Evolutionary conservation across 257 asterid species (phyloP).

Genomic region (Solanum peruvianum): DNA sequence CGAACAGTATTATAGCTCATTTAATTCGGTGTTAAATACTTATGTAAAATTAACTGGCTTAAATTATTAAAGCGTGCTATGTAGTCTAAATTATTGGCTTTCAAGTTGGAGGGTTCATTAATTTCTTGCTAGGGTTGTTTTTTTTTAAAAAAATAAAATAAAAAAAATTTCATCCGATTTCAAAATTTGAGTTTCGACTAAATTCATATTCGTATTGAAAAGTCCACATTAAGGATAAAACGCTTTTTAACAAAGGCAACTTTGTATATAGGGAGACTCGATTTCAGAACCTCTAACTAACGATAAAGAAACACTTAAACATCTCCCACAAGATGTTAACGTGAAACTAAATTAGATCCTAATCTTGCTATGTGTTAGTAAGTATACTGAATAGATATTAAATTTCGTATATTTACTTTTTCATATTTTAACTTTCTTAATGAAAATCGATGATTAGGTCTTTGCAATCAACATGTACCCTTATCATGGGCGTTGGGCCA

Average conservation of each 20-base stretch:
- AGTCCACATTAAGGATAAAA: too few relatives aligned
- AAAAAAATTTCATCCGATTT: too few relatives aligned
- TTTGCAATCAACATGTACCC: background rate
- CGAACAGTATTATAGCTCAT: background rate
- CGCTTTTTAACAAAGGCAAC: rapidly evolving
- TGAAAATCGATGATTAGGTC: background rate
- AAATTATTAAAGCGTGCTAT: background rate
- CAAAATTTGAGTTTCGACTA: too few relatives aligned
- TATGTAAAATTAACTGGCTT: background rate
- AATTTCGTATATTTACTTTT: background rate
- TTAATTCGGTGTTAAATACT: background rate
- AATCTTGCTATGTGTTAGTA: background rate
- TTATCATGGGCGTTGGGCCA: background rate
- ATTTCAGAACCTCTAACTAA: rapidly evolving
- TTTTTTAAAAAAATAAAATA: too few relatives aligned
- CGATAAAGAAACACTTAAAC: too few relatives aligned
- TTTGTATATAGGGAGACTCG: background rate
- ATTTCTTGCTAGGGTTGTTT: background rate
- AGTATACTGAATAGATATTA: background rate
- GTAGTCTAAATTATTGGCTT: background rate
- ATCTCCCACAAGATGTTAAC: background rate
- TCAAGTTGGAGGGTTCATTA: background rate
- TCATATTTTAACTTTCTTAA: background rate
- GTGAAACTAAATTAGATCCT: background rate
- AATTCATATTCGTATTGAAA: too few relatives aligned